These are phyloP conservation scores for Solanum medicagineum DNA, from an alignment of 257 asterid genomes.

Conservation along the genomic window DNA sequence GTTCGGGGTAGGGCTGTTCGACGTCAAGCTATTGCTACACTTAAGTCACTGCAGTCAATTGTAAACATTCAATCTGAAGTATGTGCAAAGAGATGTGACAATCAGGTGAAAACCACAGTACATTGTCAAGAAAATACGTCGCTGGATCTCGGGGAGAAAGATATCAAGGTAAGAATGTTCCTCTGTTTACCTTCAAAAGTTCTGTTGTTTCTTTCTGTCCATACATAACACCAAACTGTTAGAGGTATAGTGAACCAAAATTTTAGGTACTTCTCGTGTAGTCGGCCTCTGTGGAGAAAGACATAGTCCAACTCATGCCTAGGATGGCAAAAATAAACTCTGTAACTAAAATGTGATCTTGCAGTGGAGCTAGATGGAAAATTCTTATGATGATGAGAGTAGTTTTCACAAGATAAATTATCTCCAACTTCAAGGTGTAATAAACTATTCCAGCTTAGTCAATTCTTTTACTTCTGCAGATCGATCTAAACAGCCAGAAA, in stretches of 20 bases:
- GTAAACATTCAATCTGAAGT: constrained; percentile 76
- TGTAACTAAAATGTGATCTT: background rate
- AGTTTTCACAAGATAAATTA: background rate
- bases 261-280: background rate
- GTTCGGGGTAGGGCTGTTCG: constrained; percentile 92
- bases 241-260: background rate
- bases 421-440: background rate
- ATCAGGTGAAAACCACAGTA: constrained; percentile 24
- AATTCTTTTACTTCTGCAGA: constrained; percentile 26
- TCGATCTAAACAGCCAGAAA: constrained; percentile 60
- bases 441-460: background rate
- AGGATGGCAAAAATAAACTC: background rate
- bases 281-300: background rate
- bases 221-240: background rate
- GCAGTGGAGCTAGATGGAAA: background rate
- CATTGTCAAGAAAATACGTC: constrained; percentile 21
- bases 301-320: background rate
- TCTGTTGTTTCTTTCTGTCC: background rate
- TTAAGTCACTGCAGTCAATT: constrained; percentile 75
- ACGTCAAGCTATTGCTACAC: constrained; percentile 68
- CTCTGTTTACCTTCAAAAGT: background rate
- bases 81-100: constrained; percentile 48
- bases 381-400: background rate
- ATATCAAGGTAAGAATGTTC: constrained; percentile 40
- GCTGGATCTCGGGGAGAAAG: constrained; percentile 42